Percentiles rank a stretch among this genome's conserved stretches.
These are phyloP conservation scores for Westerdykella ornata DNA, from an alignment of 2,329 filamentous ascomycete genomes.

Conservation along the genomic window DNA sequence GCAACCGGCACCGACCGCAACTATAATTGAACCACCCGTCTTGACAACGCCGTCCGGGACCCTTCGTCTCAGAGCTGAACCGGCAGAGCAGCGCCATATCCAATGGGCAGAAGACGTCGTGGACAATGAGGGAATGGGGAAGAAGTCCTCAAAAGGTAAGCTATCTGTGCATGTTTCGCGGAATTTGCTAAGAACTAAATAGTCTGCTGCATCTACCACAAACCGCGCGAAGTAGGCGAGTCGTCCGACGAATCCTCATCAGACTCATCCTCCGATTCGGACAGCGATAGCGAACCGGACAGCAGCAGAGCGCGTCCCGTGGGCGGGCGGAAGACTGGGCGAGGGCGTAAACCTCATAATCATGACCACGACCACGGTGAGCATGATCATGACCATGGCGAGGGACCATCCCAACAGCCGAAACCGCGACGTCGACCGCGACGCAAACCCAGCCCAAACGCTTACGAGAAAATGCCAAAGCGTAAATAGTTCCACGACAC, in stretches of 20 bases:
- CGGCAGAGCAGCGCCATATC: constrained; percentile 55
- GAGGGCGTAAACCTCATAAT: constrained; percentile 20
- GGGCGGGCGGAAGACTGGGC: constrained; percentile 20
- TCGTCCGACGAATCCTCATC: constrained; percentile 63
- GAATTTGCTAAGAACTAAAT: constrained; percentile 7
- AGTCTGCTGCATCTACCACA: constrained; percentile 99
- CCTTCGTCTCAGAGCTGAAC: constrained; percentile 39
- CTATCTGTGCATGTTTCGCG: neutral
- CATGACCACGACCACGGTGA: constrained; percentile 31
- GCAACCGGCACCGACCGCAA: constrained; percentile 15
- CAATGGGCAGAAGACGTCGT: constrained; percentile 90
- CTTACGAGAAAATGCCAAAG: constrained; percentile 70
- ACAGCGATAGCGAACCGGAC: constrained; percentile 51
- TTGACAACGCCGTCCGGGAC: constrained; percentile 32
- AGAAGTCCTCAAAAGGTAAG: constrained; percentile 88
- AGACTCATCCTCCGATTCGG: constrained; percentile 48
- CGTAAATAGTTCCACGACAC: constrained; percentile 17
- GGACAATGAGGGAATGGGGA: constrained; percentile 90
- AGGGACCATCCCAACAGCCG: constrained; percentile 27
- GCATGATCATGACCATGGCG: constrained; percentile 34
- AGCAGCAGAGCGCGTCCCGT: constrained; percentile 43
- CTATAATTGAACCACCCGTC: constrained; percentile 20
- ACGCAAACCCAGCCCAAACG: constrained; percentile 64
- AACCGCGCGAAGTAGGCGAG: constrained; percentile 62
- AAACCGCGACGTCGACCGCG: constrained; percentile 37